A percentile compares a stretch with the other conserved stretches of the same genome.
These are phyloP conservation scores for Heimioporus retisporus DNA, from an alignment of 1,284 basidiomycete species.

Conservation along the genomic window DNA sequence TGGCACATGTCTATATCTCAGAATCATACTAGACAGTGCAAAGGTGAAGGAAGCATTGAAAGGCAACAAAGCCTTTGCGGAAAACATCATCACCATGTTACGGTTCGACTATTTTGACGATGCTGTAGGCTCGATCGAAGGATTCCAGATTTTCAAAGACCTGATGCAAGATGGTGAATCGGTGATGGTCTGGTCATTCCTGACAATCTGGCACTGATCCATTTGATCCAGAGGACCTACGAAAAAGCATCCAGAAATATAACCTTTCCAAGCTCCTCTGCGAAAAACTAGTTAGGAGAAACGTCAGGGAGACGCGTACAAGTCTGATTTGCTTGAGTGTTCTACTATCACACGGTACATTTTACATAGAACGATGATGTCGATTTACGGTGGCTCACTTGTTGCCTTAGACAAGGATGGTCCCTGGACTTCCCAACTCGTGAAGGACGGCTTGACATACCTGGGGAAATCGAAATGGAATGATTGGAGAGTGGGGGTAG, in stretches of 20 bases:
- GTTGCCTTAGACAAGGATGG: not conserved
- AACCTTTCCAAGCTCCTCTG: not conserved
- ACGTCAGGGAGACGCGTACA: not conserved
- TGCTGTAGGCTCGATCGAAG: not conserved
- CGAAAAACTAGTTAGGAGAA: not conserved
- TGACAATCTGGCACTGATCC: not conserved
- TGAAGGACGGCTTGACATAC: not conserved
- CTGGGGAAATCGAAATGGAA: not conserved
- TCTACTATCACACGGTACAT: not conserved
- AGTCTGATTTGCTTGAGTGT: not conserved
- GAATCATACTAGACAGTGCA: not conserved
- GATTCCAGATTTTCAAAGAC: not conserved
- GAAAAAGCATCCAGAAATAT: not conserved
- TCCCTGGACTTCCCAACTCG: not conserved
- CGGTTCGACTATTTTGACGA: not conserved
- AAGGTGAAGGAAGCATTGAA: not conserved
- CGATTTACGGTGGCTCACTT: not conserved
- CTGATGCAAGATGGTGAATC: slow-evolving; percentile 3
- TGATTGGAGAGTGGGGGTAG: not conserved
- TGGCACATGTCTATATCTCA: not conserved
- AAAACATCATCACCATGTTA: not conserved
- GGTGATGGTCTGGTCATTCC: not conserved
- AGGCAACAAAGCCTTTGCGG: not conserved
- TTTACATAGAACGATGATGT: not conserved
- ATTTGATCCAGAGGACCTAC: not conserved